Base-by-base conservation (phyloP, 1,139 yeast genomes). In the Pichia inconspicua region DNA sequence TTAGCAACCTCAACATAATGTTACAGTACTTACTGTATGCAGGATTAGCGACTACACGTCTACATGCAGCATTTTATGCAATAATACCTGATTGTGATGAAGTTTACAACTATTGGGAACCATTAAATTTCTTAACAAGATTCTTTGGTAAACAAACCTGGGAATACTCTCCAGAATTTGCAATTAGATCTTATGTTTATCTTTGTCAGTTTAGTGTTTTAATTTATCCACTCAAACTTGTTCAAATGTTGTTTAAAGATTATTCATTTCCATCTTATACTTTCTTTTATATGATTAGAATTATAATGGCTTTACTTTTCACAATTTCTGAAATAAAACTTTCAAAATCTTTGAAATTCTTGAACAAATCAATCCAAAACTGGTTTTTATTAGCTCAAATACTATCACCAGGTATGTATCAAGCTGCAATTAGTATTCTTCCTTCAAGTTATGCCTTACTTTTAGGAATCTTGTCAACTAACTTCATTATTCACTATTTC, bases 121-220 rank as follows among this genome's bases (percentile, higher is more conserved):
- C 98, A 0, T 70, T 90, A 50, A 92, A 90, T 62, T 72, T 84
- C 47, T 59, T 90, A 37, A 68, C 84, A 3, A 76, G 96, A 55
- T 84, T 84, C 2, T 88, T 86, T 64, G 98, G 97, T 3, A 85
- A 88, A 57, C 89, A 89, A 65, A 90, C 97, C 0, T 90, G 97
- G 97, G 97, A 90, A 61, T 90, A 90, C 64, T 87, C 96, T 0
- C 97, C 97, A 0, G 86, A 76, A 48, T 88, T 78, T 61, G 89
- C 96, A 19, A 88, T 90, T 47, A 70, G 97, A 54, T 86, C 96
- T 8, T 90, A 95, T 79, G 75, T 85, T 0, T 89, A 84, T 58
- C 62, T 84, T 40, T 46, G 80, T 3, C 89, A 87, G 0, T 77
- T 74, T 55, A 66, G 70, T 19, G 15, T 74, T 3, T 48, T 73